Base-by-base conservation (phyloP, 306 rosid genomes). In the Pyrus bretschneideri region DNA sequence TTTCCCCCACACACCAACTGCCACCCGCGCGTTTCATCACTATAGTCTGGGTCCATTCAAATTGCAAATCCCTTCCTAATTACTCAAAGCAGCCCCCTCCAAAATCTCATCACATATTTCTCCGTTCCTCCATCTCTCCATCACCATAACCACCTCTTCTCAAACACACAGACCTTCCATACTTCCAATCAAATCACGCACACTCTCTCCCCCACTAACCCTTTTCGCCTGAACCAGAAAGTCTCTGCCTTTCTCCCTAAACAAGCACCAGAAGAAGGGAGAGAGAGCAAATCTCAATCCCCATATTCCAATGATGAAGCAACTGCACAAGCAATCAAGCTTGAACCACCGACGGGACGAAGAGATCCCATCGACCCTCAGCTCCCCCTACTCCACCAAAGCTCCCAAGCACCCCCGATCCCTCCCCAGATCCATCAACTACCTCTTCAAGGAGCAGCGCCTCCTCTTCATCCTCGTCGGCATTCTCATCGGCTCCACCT, bases 381-480 rank as follows among this genome's bases (percentile, higher is more conserved):
- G 77, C 25, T 61, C 91, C 4, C 85, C 98, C 0, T 92, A 96
- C 89, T 89, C 98, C 3, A 92, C 99, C 19, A 96, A 91, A 81
- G 64, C 88, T 38, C 83, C 81, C 12, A 96, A 92, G 44, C 93
- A 89, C 82, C 76, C 86, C 22, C 72, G 97, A 88, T 87, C 97
- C 22, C 97, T 95, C 27, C 97, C 99, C 12, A 80, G 97, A 89
- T 91, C 98, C 76, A 88, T 96, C 75, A 91, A 86, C 79, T 96
- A 96, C 74, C 83, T 92, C 31, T 74, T 96, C 64, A 79, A 84
- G 29, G 99, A 96, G 29, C 99, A 96, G 83, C 80, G 99, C 46
- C 97, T 96, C 25, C 87, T 96, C 72, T 96, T 96, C 72, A 89
- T 92, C 69, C 83, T 96, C 19, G 82, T 96, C 29, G 97, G 98